These are phyloP conservation scores for Hypocrella siamensis DNA, from an alignment of 2,329 filamentous ascomycete genomes.

Conservation along the genomic window DNA sequence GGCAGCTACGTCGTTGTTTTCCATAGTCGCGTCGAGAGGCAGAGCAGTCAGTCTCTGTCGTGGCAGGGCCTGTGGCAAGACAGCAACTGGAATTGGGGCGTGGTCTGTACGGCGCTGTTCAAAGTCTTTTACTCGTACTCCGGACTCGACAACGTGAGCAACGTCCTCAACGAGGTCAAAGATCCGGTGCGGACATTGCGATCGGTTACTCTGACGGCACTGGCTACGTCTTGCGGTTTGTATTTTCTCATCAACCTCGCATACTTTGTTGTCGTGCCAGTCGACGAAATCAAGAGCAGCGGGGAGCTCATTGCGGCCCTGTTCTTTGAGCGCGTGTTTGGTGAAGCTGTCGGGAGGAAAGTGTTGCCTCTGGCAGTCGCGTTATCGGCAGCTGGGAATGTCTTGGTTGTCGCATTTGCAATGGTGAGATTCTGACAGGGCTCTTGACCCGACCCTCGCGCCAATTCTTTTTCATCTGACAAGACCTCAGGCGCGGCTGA, in stretches of 20 bases:
- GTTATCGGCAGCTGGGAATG: slow-evolving; percentile 52
- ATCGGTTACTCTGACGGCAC: slow-evolving; percentile 25
- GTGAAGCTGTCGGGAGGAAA: slow-evolving; percentile 35
- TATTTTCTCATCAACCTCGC: slow-evolving; percentile 2
- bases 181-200: slow-evolving; percentile 2
- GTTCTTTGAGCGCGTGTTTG: slow-evolving; percentile 51
- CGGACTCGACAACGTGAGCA: slow-evolving; percentile 50
- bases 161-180: slow-evolving; percentile 14
- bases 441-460: too few relatives aligned
- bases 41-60: slow-evolving; percentile 7
- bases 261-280: slow-evolving; percentile 34
- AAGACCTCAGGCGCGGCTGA: slow-evolving; percentile 41
- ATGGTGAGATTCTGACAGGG: slow-evolving; percentile 30
- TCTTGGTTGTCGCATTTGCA: slow-evolving; percentile 57
- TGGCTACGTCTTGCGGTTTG: slow-evolving; percentile 43
- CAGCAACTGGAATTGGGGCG: slow-evolving; percentile 53
- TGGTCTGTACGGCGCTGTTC: slow-evolving; percentile 50
- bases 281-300: slow-evolving; percentile 50
- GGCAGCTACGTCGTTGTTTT: slow-evolving; percentile 43
- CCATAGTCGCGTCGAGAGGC: slow-evolving; percentile 10
- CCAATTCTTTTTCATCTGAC: neutral
- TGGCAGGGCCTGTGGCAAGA: slow-evolving; percentile 42
- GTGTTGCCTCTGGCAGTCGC: slow-evolving; percentile 50
- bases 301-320: slow-evolving; percentile 53
- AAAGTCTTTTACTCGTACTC: slow-evolving; percentile 57